Base-by-base conservation (phyloP, 306 rosid genomes). In the Casuarina glauca region DNA sequence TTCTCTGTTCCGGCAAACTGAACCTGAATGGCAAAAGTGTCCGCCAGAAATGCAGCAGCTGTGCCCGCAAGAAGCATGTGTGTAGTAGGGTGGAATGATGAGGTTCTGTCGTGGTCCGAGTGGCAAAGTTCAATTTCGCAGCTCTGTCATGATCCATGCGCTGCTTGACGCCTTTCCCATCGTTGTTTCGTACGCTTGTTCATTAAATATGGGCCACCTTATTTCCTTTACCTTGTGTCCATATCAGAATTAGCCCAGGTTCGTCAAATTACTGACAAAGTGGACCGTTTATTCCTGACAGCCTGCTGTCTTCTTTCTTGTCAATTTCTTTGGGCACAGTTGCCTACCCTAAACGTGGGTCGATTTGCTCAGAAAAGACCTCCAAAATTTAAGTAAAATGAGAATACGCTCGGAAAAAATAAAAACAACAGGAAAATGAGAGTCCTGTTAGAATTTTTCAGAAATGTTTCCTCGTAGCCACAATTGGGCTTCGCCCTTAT, bases 1-100 rank as follows among this genome's bases (percentile, higher is more conserved):
- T 45, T 77, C 19, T 69, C 15, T 77, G 60, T 68, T 42, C 46
- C 42, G 74, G 54, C 69, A 77, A 68, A 42, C 69, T 8, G 51
- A n/a, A 41, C 41, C 16, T n/a, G 15, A 54, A 45, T 41, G 70
- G 41, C 75, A 5, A 43, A 75, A 51, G 69, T 62, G 76, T 70
- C 48, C 48, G 17, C 70, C 69, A 62, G 32, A 42, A 67, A 42
- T 67, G 49, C 49, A 42, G 71, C 4, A 32, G 71, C 50, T 67
- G 49, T 35, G 50, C 50, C 50, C 0, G 71, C 71, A 17, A 16
- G 20, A 66, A 39, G 45, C 71, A 17, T 11, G 71, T 17, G 50
- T 42, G 6, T n/a, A 17, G 7, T 43, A 17, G 32, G 42, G 35
- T 67, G n/a, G 35, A 35, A 67, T 67, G 17, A 42, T 16, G 15